Evolutionary conservation across 352 stramenopile genomes (phyloP).

Genomic region (Pythium utonaiense): DNA sequence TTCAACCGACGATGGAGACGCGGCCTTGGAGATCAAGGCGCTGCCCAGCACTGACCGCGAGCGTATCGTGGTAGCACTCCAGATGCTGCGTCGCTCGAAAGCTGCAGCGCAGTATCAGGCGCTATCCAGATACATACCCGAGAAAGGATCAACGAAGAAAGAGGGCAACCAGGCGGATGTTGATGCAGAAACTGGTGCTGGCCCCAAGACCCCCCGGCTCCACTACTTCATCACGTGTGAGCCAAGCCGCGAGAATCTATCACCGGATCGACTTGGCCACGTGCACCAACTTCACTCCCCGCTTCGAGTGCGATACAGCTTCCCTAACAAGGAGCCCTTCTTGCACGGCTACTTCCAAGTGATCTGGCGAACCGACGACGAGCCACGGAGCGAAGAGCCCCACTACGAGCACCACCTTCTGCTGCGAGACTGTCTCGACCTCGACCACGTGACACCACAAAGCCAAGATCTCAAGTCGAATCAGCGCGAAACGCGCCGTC

Average conservation of each 20-base stretch:
- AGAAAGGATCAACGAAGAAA: neutral
- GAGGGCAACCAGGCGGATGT: neutral
- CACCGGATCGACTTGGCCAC: conserved; percentile 27
- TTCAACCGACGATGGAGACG: conserved; percentile 5
- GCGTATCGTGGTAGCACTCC: conserved; percentile 18
- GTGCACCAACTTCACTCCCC: conserved; percentile 37
- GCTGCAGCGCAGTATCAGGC: neutral
- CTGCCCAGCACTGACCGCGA: conserved; percentile 10
- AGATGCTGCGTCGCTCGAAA: conserved; percentile 10
- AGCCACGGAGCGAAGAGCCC: conserved; percentile 50
- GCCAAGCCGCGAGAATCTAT: conserved; percentile 36
- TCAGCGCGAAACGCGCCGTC: conserved; percentile 18
- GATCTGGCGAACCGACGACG: conserved; percentile 44
- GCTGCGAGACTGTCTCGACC: conserved; percentile 41
- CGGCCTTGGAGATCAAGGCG: conserved; percentile 17
- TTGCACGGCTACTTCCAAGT: conserved; percentile 64
- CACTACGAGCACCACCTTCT: conserved; percentile 42
- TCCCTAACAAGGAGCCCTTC: conserved; percentile 39
- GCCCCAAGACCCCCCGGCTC: neutral
- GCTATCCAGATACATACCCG: neutral
- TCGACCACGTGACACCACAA: conserved; percentile 20
- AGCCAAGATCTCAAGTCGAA: conserved; percentile 17
- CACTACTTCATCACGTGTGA: conserved; percentile 44
- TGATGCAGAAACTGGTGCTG: neutral
- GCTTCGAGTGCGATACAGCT: conserved; percentile 42